Conservation (phyloP, 192 early-diverging fungal genomes). For the Coemansia pectinata region DNA sequence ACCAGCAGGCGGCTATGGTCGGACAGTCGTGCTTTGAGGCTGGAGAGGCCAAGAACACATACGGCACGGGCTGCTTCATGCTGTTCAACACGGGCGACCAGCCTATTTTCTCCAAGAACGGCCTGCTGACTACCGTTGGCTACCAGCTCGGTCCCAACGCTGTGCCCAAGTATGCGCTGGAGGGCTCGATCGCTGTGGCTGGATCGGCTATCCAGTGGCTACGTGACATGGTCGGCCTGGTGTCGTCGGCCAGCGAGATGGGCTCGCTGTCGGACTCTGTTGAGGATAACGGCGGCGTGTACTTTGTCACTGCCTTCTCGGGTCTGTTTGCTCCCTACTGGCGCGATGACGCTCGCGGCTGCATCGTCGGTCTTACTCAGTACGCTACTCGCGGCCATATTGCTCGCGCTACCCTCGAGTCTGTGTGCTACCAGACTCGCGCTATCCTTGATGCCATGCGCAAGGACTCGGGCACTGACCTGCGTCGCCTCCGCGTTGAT, state of each 20-base stretch:
- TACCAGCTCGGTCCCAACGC: constrained; percentile 80
- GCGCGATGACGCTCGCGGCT: constrained; percentile 86
- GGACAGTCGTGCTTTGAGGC: constrained; percentile 89
- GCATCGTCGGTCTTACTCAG: constrained; percentile 85
- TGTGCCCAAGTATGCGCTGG: constrained; percentile 78
- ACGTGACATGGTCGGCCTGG: constrained; percentile 82
- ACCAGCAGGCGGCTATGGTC: constrained; percentile 93
- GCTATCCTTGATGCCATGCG: constrained; percentile 92
- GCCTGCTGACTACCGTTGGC: constrained; percentile 86
- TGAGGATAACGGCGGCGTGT: constrained; percentile 81
- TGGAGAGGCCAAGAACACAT: constrained; percentile 93
- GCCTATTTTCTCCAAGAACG: constrained; percentile 76
- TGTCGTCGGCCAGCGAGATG: constrained; percentile 72
- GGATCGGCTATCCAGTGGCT: constrained; percentile 91
- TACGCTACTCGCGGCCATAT: constrained; percentile 85
- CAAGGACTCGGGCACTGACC: constrained; percentile 65
- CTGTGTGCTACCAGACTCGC: constrained; percentile 86
- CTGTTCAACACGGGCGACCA: constrained; percentile 85
- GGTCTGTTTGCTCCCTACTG: constrained; percentile 96
- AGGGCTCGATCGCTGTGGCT: constrained; percentile 90
- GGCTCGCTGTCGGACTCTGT: constrained; percentile 67
- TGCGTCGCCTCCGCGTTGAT: constrained; percentile 84
- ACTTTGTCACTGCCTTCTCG: constrained; percentile 94
- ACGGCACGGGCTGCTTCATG: constrained; percentile 97
- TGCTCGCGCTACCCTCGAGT: constrained; percentile 84